Evolutionary conservation across 495 filamentous ascomycete genomes (phyloP), one percentile per base, ranked within the genome.

Genomic region (Symbiotaphrina buchneri): DNA sequence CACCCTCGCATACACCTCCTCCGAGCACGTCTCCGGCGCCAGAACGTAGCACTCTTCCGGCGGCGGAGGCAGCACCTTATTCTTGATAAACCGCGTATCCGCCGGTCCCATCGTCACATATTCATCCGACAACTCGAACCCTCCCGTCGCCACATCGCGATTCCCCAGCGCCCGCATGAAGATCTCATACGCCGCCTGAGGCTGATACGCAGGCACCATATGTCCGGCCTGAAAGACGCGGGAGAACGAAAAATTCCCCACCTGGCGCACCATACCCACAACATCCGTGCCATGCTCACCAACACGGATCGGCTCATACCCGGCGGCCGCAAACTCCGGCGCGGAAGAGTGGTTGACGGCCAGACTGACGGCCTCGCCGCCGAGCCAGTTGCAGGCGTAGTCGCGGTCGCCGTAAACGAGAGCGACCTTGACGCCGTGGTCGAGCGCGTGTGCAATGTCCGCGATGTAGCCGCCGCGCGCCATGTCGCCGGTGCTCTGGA

Each of bases 391-490:
- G 40, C 66, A 68, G n/a, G 54, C 53, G 30, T 65, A 72, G 34
- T 71, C 66, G 8, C 56, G 49, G 48, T 66, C 65, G 10, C 68
- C 76, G 38, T 78, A 79, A 23, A 79, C 55, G 5, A 82, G 55
- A 8, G 68, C 64, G 3, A 84, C 68, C 30, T 72, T 68, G 40
- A 82, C 60, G 3, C 61, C 61, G 10, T 52, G 51, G 17, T 61
- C 49, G 4, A 73, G 51, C 3, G 71, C 37, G 21, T 63, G 59
- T 6, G 49, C 53, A 6, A 75, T 34, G 27, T 64, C 58, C 18
- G 60, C 52, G 1, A 69, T 39, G 31, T 62, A 59, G 14, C 45
- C 45, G 13, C 63, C 63, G 22, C 42, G 58, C 10, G 57, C 43
- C 30, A 38, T 40, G 28, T 56, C 52, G 25, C 51, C 53, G 27